Base-by-base conservation (phyloP, 768 basidiomycete genomes). In the Rhizopogon vesiculosus region DNA sequence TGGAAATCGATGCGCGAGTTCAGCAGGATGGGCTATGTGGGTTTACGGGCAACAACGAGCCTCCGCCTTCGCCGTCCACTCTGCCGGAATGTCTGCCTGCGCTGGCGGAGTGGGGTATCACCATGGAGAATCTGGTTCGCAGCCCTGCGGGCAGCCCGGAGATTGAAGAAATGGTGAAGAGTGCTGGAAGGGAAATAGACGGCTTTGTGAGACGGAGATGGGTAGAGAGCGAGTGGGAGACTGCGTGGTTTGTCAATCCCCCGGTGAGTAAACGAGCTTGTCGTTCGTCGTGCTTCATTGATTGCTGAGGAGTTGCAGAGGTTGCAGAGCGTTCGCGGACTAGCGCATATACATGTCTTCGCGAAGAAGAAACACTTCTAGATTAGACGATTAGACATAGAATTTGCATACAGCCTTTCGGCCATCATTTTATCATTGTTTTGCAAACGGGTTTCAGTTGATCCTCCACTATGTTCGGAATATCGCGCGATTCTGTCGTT, bases 401-500 rank as follows among this genome's bases (percentile, higher is more conserved):
- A 48, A 48, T 19, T 15, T 58, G 1, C 52, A 19, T 13, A 15
- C 0, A 13, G 13, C 7, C 33, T 25, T 48, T 3, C 31, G 9
- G 31, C 1, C 31, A 48, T 48, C 29, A 8, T 18, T 13, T 13
- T 19, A 2, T 48, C 46, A 25, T 25, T 25, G 25, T 4, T 19
- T 35, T 22, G 46, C 7, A 7, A 35, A 48, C 1, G 33, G 72
- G 54, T 4, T 45, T 61, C 65, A 85, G 87, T 40, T 57, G 67
- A 49, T 85, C 78, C 6, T 86, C 86, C 7, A 89, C 89, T 38
- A 87, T 77, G 45, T 79, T 68, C 18, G 91, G 88, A 31, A 98
- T 91, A 46, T 98, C 93, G 45, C 75, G 78, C 96, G 95, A 98
- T 63, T 98, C 95, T 1, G 89, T 87, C 96, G 98, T 98, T 25